Evolutionary conservation across 2,329 filamentous ascomycete genomes (phyloP).

Genomic region (Aspergillus pseudotamarii): DNA sequence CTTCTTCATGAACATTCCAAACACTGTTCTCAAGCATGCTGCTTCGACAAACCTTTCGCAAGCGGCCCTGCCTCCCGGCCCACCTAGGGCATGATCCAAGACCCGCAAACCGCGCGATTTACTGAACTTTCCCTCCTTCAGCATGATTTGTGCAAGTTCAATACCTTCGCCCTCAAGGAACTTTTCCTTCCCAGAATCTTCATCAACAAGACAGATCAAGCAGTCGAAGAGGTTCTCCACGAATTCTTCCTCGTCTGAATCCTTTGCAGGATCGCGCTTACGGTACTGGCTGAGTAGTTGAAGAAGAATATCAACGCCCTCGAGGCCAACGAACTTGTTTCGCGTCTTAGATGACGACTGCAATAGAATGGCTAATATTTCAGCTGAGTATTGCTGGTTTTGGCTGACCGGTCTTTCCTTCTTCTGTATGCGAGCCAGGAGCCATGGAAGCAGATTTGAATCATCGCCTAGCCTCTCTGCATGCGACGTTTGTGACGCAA

Average conservation of each 20-base stretch:
- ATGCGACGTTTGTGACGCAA: constrained; percentile 70
- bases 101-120: constrained; percentile 77
- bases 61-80: constrained; percentile 60
- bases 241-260: constrained; percentile 89
- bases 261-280: constrained; percentile 80
- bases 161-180: constrained; percentile 90
- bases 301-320: constrained; percentile 78
- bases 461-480: constrained; percentile 74
- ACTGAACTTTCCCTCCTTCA: constrained; percentile 83
- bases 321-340: constrained; percentile 61
- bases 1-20: constrained; percentile 86
- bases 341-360: constrained; percentile 73
- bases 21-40: constrained; percentile 80
- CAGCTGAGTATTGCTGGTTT: constrained; percentile 94
- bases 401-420: constrained; percentile 72
- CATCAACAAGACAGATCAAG: constrained; percentile 78
- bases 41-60: constrained; percentile 79
- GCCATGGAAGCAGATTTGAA: constrained; percentile 71
- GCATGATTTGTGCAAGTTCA: constrained; percentile 88
- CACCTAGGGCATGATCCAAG: constrained; percentile 77
- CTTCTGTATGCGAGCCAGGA: constrained; percentile 72
- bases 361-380: constrained; percentile 85
- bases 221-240: constrained; percentile 92
- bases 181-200: constrained; percentile 71
- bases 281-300: constrained; percentile 84